Evolutionary conservation across 768 basidiomycete genomes (phyloP).

Genomic region (Hypholoma fasciculare): DNA sequence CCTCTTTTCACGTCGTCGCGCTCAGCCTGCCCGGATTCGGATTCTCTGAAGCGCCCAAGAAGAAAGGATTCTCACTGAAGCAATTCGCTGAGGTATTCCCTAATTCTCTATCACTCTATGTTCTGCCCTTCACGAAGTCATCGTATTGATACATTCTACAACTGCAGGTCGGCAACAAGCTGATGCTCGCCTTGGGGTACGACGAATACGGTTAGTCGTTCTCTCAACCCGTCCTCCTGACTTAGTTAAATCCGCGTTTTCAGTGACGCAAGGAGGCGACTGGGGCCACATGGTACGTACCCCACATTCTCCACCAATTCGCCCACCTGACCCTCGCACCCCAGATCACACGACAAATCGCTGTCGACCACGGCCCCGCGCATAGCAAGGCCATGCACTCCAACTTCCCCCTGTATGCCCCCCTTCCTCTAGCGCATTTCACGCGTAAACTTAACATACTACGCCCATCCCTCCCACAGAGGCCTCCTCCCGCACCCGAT

Average conservation of each 20-base stretch:
- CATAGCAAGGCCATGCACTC: slow-evolving; percentile 54
- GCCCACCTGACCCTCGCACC: background rate
- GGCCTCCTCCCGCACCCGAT: slow-evolving; percentile 22
- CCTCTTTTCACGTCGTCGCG: slow-evolving; percentile 64
- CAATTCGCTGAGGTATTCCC: slow-evolving; percentile 54
- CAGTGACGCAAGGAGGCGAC: slow-evolving; percentile 49
- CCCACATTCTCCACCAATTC: background rate
- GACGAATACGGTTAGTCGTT: slow-evolving; percentile 44
- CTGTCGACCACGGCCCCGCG: slow-evolving; percentile 28
- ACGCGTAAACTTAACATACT: background rate
- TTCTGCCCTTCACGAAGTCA: background rate
- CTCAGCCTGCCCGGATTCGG: slow-evolving; percentile 61
- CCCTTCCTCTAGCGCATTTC: background rate
- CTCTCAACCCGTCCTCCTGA: background rate
- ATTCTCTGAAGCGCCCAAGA: slow-evolving; percentile 55
- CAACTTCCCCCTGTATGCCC: slow-evolving; percentile 42
- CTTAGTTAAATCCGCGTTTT: background rate
- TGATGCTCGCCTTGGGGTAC: slow-evolving; percentile 53
- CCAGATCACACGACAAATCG: slow-evolving; percentile 28
- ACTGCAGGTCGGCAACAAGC: slow-evolving; percentile 42
- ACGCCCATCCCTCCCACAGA: slow-evolving; percentile 5
- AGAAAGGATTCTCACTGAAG: slow-evolving; percentile 43
- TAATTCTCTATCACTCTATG: background rate
- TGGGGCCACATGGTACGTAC: slow-evolving; percentile 39
- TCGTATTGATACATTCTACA: background rate